A percentile compares a stretch with the other conserved stretches of the same genome.
phyloP scores from a whole-genome alignment of 129 eudicot genomes.

The Chrysanthemum makinoi region DNA sequence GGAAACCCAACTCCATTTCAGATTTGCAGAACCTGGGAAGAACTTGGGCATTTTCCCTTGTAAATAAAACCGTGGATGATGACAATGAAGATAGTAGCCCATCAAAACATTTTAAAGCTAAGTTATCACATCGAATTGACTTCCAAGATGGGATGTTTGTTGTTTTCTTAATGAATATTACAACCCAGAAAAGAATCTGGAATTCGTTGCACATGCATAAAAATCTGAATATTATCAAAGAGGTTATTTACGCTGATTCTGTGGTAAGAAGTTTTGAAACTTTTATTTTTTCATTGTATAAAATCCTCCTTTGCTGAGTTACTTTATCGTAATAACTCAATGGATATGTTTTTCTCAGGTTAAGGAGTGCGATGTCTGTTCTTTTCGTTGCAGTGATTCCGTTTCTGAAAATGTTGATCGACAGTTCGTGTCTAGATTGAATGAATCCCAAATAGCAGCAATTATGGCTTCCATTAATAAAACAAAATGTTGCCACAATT shows the following conservation, averaged over 20 bases:
- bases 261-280: slow-evolving; percentile 29
- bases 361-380: slow-evolving; percentile 8
- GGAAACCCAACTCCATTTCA: slow-evolving; percentile 30
- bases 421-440: slow-evolving; percentile 25
- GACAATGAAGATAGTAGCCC: slow-evolving; percentile 17
- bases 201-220: slow-evolving; percentile 35
- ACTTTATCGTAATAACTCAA: neutral
- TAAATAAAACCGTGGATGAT: slow-evolving; percentile 26
- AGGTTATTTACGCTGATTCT: slow-evolving; percentile 27
- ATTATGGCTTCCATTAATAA: slow-evolving; percentile 17
- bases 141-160: slow-evolving; percentile 35
- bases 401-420: neutral
- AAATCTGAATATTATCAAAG: slow-evolving; percentile 34
- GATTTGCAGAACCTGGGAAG: slow-evolving; percentile 35
- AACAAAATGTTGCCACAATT: slow-evolving; percentile 31
- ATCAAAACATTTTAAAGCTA: slow-evolving; percentile 26
- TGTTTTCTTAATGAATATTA: slow-evolving; percentile 44
- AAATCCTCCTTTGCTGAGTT: neutral
- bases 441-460: slow-evolving; percentile 47
- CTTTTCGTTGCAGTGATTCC: neutral
- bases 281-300: neutral
- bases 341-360: slow-evolving; percentile 1
- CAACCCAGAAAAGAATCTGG: slow-evolving; percentile 57
- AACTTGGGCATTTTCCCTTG: slow-evolving; percentile 38
- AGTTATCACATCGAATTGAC: slow-evolving; percentile 27